Evolutionary conservation across 495 filamentous ascomycete species (phyloP), one percentile per base, ranked within the genome.

Genomic region (Penicillium argentinense): DNA sequence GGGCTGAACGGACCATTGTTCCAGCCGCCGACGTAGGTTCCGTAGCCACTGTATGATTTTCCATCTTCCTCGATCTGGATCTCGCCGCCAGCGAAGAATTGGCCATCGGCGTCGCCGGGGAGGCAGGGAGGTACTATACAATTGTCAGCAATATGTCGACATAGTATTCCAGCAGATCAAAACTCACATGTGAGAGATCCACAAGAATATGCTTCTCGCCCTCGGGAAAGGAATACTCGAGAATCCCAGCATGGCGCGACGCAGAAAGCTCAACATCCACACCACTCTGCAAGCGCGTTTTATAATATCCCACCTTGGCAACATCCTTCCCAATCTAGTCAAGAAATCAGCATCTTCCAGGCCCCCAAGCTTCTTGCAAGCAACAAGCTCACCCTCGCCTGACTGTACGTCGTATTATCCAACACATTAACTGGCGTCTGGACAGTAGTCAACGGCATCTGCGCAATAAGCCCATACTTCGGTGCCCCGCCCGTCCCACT

Each of bases 401-500:
- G 64, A 43, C 62, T 64, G 53, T 71, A 73, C 7, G 70, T 73
- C 23, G 54, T 27, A 39, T 73, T 73, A 37, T 71, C 63, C 12
- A 73, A 56, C 9, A 72, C 46, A 53, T 74, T 72, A 11, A 71
- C 67, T 0, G 60, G 65, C 23, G 40, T 16, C n/a, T 54, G 57
- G 30, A 70, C 45, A 4, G 50, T 53, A 8, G 62, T 65, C 46
- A 70, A 49, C 5, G 84, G 84, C 71, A 86, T 79, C 60, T 88
- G 84, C 9, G 77, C 67, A 19, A 87, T 78, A 6, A 84, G 72
- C 1, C 84, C 83, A 54, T 87, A 88, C 63, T 86, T 87, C 0
- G 83, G 82, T 9, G 79, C 79, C 17, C 84, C 84, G 12, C 84
- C 84, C 13, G 81, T 88, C 3, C 84, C 84, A 45, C 76, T 81